A percentile compares a stretch with the other conserved stretches of the same genome.
Conservation (phyloP, 2,329 filamentous ascomycete species). For the Penicillium frequentans region DNA sequence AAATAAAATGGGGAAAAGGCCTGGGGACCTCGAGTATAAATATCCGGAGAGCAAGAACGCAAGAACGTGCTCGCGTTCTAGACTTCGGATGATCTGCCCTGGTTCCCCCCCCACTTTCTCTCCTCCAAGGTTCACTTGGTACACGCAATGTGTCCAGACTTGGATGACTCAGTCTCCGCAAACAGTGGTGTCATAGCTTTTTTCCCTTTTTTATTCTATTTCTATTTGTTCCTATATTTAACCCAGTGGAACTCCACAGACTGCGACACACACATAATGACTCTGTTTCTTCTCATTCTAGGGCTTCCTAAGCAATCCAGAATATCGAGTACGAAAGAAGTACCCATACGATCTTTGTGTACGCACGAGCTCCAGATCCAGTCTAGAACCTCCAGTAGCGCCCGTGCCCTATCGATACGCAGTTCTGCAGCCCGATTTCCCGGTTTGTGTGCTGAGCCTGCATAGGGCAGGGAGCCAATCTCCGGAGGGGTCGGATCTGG, state of each 20-base stretch:
- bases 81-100: neutral
- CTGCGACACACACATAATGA: neutral
- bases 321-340: neutral
- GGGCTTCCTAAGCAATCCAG: neutral
- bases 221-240: neutral
- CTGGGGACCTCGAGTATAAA: neutral
- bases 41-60: neutral
- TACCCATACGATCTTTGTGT: neutral
- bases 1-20: neutral
- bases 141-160: neutral
- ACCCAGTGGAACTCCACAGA: neutral
- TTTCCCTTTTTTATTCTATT: neutral
- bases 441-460: conserved; percentile 1
- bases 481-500: conserved; percentile 17
- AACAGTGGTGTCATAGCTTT: neutral
- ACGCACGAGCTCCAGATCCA: neutral
- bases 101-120: neutral
- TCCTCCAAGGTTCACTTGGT: neutral
- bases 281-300: neutral
- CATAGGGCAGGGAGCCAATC: conserved; percentile 11
- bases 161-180: neutral
- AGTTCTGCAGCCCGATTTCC: conserved; percentile 3
- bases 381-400: neutral
- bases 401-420: neutral
- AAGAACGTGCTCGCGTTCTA: neutral